phyloP scores from a whole-genome alignment of 257 asterid genomes.

The Solanum sejunctum region DNA sequence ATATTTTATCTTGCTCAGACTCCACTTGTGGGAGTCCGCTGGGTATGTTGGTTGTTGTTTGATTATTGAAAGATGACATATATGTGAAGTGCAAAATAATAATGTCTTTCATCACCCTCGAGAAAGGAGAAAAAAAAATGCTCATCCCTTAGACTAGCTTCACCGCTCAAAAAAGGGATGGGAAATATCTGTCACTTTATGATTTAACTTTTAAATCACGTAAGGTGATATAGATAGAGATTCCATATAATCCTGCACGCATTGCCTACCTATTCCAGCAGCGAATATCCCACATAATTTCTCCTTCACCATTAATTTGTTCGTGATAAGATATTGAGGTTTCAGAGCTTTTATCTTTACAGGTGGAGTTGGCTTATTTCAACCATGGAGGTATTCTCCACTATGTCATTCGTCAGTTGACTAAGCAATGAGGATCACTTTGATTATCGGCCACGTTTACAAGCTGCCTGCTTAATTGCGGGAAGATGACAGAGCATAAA shows the following conservation, averaged over 20 bases:
- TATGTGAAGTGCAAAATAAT: neutral
- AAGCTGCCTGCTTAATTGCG: neutral
- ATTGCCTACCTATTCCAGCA: neutral
- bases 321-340: neutral
- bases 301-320: neutral
- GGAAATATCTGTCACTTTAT: neutral
- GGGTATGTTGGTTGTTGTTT: no score
- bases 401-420: conserved; percentile 67
- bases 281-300: neutral
- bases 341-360: neutral
- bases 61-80: neutral
- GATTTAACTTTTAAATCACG: neutral
- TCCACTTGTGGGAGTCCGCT: no score
- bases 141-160: neutral
- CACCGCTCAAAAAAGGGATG: neutral
- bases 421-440: conserved; percentile 23
- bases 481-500: neutral
- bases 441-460: neutral
- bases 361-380: conserved; percentile 36
- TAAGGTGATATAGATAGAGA: neutral
- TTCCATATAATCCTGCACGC: neutral
- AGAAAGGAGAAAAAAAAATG: neutral
- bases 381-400: conserved; percentile 88
- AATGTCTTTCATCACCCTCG: neutral
- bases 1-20: no score